Conservation (phyloP, 2,329 filamentous ascomycete genomes). For the Fusarium sacchari region DNA sequence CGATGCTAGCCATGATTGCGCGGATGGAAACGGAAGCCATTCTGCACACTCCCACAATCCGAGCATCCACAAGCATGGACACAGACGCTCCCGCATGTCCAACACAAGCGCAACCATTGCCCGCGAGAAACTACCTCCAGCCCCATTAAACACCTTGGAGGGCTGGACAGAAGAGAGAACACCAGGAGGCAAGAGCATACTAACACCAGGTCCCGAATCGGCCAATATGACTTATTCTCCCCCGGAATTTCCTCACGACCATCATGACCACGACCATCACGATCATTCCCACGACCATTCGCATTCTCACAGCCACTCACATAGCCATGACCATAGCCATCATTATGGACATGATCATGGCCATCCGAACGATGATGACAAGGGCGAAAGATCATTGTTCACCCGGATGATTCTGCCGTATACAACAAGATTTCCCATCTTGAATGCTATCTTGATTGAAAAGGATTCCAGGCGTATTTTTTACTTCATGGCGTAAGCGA, state of each 20-base stretch:
- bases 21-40: constrained; percentile 34
- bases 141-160: constrained; percentile 48
- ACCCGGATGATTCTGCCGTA: constrained; percentile 78
- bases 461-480: constrained; percentile 95
- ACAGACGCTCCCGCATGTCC: constrained; percentile 46
- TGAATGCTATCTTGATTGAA: constrained; percentile 88
- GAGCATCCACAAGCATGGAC: constrained; percentile 44
- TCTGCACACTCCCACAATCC: constrained; percentile 40
- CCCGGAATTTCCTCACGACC: constrained; percentile 45
- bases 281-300: constrained; percentile 40
- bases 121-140: constrained; percentile 48
- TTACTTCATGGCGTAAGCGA: constrained; percentile 88
- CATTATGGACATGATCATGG: constrained; percentile 40
- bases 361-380: constrained; percentile 51
- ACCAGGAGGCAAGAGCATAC: constrained; percentile 53
- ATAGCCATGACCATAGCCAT: constrained; percentile 34
- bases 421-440: constrained; percentile 76
- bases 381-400: constrained; percentile 69
- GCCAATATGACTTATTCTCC: constrained; percentile 44
- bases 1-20: constrained; percentile 38
- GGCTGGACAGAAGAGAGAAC: constrained; percentile 56
- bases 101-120: constrained; percentile 42
- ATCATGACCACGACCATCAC: constrained; percentile 42
- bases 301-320: constrained; percentile 38
- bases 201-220: constrained; percentile 48